phyloP scores from a whole-genome alignment of 2,329 filamentous ascomycete species.

The Chaetomiaceae sp. region DNA sequence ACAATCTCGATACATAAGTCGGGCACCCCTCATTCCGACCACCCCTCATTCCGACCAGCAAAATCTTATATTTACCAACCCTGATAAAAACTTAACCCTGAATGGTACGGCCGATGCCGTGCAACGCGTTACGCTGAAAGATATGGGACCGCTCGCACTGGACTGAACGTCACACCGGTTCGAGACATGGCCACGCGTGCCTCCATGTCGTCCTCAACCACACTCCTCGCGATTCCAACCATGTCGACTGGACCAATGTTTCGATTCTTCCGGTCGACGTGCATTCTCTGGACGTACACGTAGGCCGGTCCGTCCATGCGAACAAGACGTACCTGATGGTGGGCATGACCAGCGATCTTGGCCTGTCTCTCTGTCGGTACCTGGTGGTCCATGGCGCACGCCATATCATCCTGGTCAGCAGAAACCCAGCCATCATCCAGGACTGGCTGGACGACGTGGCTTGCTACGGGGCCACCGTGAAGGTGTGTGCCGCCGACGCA shows the following conservation, averaged over 20 bases:
- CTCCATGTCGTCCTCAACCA: background rate
- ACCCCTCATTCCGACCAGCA: no score
- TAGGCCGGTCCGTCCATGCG: background rate
- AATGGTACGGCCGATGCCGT: no score
- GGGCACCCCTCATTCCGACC: no score
- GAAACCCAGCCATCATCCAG: conserved; percentile 31
- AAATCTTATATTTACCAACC: no score
- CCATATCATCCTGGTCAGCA: conserved; percentile 34
- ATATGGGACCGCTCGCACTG: no score
- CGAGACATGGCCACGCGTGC: background rate
- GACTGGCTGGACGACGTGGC: conserved; percentile 1
- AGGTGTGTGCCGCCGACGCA: background rate
- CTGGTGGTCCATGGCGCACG: conserved; percentile 35
- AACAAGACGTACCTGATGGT: conserved; percentile 30
- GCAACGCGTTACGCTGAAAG: no score
- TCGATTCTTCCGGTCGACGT: background rate
- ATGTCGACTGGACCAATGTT: background rate
- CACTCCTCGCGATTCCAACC: no score
- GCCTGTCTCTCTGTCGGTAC: conserved; percentile 34
- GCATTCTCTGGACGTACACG: background rate
- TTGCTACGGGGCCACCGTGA: background rate
- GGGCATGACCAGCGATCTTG: conserved; percentile 31
- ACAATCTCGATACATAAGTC: no score
- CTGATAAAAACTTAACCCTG: no score
- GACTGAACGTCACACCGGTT: background rate